Percentiles rank a stretch among this genome's conserved stretches.
These are phyloP conservation scores for Fraxinus baroniana DNA, from an alignment of 305 asterid species.

Conservation along the genomic window DNA sequence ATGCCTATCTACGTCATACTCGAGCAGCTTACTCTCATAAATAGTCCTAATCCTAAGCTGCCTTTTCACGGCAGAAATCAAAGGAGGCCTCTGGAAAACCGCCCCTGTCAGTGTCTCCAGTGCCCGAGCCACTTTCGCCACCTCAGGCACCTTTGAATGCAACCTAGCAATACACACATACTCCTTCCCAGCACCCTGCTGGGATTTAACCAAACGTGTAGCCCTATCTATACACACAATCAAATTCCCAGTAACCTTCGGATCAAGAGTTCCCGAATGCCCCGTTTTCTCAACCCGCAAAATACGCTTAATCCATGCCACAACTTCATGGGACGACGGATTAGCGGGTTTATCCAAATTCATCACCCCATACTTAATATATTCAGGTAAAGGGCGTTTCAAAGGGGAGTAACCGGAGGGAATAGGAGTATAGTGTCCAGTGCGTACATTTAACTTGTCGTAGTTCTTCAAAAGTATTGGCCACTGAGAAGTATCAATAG, in stretches of 20 bases:
- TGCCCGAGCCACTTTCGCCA: slow-evolving; percentile 74
- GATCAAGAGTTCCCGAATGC: slow-evolving; percentile 92
- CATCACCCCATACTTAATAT: slow-evolving; percentile 80
- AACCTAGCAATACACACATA: slow-evolving; percentile 83
- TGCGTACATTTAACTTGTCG: slow-evolving; percentile 79
- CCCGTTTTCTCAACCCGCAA: slow-evolving; percentile 91
- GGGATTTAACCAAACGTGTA: slow-evolving; percentile 88
- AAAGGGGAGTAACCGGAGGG: slow-evolving; percentile 84
- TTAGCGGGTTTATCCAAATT: slow-evolving; percentile 91
- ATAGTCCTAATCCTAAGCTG: slow-evolving; percentile 95
- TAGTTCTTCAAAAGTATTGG: slow-evolving; percentile 91
- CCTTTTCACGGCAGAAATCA: slow-evolving; percentile 92
- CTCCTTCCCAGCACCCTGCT: slow-evolving; percentile 98
- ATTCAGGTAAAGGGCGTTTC: slow-evolving; percentile 73
- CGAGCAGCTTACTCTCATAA: slow-evolving; percentile 89
- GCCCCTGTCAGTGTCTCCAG: slow-evolving; percentile 90
- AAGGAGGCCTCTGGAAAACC: slow-evolving; percentile 90
- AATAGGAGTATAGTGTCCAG: slow-evolving; percentile 97
- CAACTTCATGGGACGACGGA: slow-evolving; percentile 95
- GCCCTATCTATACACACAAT: slow-evolving; percentile 94
- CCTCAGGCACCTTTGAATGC: slow-evolving; percentile 81
- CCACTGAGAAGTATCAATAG: slow-evolving; percentile 88
- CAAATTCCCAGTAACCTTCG: slow-evolving; percentile 92
- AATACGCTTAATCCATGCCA: slow-evolving; percentile 97
- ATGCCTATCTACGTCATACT: slow-evolving; percentile 75